phyloP scores from a whole-genome alignment of 2,329 filamentous ascomycete genomes.

The Parafenestella ontariensis region DNA sequence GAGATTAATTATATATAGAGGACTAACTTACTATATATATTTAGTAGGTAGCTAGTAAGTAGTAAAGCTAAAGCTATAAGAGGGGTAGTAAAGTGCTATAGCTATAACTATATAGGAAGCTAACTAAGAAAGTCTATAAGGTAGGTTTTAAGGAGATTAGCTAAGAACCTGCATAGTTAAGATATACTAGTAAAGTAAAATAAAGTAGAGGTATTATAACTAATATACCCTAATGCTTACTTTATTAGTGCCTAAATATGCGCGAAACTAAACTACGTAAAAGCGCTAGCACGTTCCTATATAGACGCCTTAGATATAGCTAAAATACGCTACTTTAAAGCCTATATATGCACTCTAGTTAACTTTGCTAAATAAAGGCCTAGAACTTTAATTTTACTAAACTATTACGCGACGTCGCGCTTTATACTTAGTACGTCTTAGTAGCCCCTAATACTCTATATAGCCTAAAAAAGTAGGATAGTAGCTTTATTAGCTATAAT shows the following conservation, averaged over 20 bases:
- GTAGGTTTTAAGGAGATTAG: conserved; percentile 18
- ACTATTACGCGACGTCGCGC: not conserved
- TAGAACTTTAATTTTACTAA: conserved; percentile 6
- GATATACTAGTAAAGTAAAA: conserved; percentile 24
- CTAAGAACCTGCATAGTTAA: conserved; percentile 21
- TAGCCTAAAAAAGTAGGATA: not conserved
- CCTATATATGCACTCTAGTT: not conserved
- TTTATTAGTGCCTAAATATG: conserved; percentile 14
- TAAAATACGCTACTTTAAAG: conserved; percentile 6
- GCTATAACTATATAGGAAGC: conserved; percentile 29
- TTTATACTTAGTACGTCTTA: not conserved
- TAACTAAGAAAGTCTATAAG: conserved; percentile 26
- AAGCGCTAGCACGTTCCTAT: not conserved
- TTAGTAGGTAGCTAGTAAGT: conserved; percentile 30
- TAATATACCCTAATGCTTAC: not conserved
- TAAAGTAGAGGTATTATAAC: no score
- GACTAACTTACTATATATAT: conserved; percentile 24
- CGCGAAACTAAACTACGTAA: conserved; percentile 6
- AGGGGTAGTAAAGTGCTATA: conserved; percentile 28
- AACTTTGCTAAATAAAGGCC: conserved; percentile 2
- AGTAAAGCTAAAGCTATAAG: conserved; percentile 33
- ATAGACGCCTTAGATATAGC: not conserved
- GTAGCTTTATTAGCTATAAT: conserved; percentile 6
- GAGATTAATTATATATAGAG: not conserved
- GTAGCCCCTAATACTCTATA: not conserved